Percentiles rank a stretch among this genome's conserved stretches.
phyloP scores from a whole-genome alignment of 2,329 filamentous ascomycete genomes.

The Diaporthe citri region DNA sequence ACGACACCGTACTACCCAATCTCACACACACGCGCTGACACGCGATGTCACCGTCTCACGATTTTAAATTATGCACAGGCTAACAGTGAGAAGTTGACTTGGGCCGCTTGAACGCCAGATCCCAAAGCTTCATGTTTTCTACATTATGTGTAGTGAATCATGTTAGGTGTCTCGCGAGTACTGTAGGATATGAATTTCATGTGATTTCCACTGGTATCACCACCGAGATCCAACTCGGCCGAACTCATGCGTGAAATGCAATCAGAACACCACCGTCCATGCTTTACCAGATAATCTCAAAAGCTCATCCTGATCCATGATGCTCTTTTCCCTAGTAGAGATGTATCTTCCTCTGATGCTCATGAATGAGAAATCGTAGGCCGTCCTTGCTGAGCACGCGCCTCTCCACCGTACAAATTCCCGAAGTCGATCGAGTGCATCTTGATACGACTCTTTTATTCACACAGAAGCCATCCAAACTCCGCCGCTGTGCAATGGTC shows the following conservation, averaged over 20 bases:
- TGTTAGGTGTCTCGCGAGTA: neutral
- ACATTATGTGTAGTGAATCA: neutral
- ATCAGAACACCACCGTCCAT: conserved; percentile 17
- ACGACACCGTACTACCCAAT: no score
- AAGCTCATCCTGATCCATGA: neutral
- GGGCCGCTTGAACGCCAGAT: neutral
- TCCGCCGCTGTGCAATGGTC: conserved; percentile 44
- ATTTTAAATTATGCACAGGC: neutral
- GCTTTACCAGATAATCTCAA: neutral
- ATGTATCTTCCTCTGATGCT: neutral
- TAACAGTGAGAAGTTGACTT: neutral
- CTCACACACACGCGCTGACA: neutral
- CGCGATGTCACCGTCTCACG: conserved; percentile 26
- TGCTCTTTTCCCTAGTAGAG: neutral
- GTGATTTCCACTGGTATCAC: neutral
- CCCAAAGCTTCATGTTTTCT: neutral
- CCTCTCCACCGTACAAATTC: neutral
- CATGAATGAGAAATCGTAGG: neutral
- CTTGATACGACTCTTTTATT: neutral
- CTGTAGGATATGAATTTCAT: neutral
- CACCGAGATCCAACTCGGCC: neutral
- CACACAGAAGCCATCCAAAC: conserved; percentile 35
- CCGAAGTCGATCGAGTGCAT: neutral
- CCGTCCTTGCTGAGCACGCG: neutral
- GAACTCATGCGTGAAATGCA: conserved; percentile 1